Evolutionary conservation across 768 basidiomycete species (phyloP).

Genomic region (Mycena filopes): DNA sequence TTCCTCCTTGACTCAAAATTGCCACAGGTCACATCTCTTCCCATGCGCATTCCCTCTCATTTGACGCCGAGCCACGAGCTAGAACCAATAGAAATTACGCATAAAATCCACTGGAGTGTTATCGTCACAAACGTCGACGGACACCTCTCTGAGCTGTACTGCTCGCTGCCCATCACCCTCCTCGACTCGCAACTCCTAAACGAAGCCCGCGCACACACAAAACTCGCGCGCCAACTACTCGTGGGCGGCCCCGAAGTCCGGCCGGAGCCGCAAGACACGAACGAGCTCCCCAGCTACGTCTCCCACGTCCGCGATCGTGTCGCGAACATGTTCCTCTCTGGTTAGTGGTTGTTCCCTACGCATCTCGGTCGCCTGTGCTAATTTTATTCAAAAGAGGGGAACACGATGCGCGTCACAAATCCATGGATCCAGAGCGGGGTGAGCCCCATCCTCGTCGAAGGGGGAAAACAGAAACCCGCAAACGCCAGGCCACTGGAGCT

Average conservation of each 20-base stretch:
- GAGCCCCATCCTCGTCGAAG: conserved; percentile 44
- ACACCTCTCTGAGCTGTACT: conserved; percentile 92
- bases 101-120: conserved; percentile 84
- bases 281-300: conserved; percentile 88
- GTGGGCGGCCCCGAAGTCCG: conserved; percentile 46
- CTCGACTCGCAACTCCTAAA: conserved; percentile 78
- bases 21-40: conserved; percentile 61
- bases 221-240: conserved; percentile 80
- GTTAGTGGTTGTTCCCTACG: too few species aligned
- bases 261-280: conserved; percentile 62
- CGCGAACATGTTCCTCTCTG: conserved; percentile 75
- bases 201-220: conserved; percentile 78
- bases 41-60: conserved; percentile 67
- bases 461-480: conserved; percentile 36
- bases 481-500: conserved; percentile 52
- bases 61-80: conserved; percentile 77
- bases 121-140: conserved; percentile 88
- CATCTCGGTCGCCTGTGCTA: too few species aligned
- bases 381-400: conserved; percentile 52
- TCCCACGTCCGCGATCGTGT: conserved; percentile 93
- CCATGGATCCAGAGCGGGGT: conserved; percentile 64
- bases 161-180: conserved; percentile 89
- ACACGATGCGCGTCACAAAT: conserved; percentile 71
- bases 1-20: neutral
- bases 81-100: conserved; percentile 81